A percentile compares a stretch with the other conserved stretches of the same genome.
These are phyloP conservation scores for Sphagnurus paluster DNA, from an alignment of 1,284 basidiomycete species.

Conservation along the genomic window DNA sequence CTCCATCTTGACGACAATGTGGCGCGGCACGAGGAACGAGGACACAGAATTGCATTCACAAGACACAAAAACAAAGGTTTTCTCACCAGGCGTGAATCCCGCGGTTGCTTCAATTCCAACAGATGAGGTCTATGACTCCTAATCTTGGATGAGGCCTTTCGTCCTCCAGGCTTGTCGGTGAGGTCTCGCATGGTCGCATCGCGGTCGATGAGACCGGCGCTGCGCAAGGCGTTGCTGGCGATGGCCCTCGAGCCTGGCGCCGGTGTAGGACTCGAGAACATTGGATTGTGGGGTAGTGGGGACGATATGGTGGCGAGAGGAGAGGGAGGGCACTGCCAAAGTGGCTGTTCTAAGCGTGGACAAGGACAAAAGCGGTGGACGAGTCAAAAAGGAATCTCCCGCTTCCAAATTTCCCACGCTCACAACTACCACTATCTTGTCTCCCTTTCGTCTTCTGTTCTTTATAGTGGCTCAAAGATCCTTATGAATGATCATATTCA, in stretches of 20 bases:
- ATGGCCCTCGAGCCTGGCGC: constrained; percentile 56
- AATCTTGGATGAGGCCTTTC: constrained; percentile 61
- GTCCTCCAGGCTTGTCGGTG: constrained; percentile 64
- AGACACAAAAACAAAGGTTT: neutral
- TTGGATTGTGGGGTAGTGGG: constrained; percentile 19
- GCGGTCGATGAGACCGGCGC: constrained; percentile 70
- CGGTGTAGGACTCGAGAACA: constrained; percentile 55
- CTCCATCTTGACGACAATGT: no score
- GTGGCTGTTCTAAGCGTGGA: constrained; percentile 14
- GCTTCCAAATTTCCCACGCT: constrained; percentile 32
- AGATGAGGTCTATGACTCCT: constrained; percentile 59
- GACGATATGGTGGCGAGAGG: constrained; percentile 19
- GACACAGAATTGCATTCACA: no score
- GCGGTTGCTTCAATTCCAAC: constrained; percentile 58
- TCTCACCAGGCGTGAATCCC: constrained; percentile 61
- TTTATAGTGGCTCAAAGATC: no score
- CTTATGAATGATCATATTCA: neutral
- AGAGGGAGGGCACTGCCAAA: constrained; percentile 15
- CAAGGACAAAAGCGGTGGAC: constrained; percentile 23
- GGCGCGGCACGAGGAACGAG: neutral
- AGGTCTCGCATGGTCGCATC: constrained; percentile 72
- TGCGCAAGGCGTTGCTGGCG: constrained; percentile 59
- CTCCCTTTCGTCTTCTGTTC: no score
- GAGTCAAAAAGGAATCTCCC: constrained; percentile 32
- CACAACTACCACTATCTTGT: no score